Evolutionary conservation across 2,329 filamentous ascomycete genomes (phyloP).

Genomic region (Colletotrichum tropicicola): DNA sequence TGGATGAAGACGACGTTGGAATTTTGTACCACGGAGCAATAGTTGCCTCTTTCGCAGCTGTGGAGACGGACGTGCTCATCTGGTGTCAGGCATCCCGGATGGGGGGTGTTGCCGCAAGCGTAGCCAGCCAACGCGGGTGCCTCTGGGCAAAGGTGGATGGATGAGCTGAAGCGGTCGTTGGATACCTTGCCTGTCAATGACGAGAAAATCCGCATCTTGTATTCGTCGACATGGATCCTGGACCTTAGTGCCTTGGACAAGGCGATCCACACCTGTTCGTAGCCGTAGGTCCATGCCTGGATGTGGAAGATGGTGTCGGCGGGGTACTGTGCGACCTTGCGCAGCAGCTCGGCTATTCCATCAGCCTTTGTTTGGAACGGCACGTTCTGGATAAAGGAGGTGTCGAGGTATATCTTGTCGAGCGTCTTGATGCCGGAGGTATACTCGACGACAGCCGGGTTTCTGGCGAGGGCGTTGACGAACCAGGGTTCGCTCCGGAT

Average conservation of each 20-base stretch:
- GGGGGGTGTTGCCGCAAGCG: conserved; percentile 74
- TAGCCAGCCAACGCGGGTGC: conserved; percentile 77
- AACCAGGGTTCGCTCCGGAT: conserved; percentile 89
- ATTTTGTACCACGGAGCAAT: conserved; percentile 59
- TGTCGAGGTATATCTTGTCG: conserved; percentile 90
- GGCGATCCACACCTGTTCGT: conserved; percentile 91
- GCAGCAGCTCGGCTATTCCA: conserved; percentile 77
- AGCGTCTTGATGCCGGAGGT: conserved; percentile 71
- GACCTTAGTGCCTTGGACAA: conserved; percentile 76
- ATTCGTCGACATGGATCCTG: conserved; percentile 83
- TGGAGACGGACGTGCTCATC: conserved; percentile 75
- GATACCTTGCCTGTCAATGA: conserved; percentile 61
- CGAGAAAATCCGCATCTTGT: conserved; percentile 78
- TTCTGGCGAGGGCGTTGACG: conserved; percentile 76
- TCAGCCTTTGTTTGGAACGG: conserved; percentile 73
- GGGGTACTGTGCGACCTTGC: conserved; percentile 74
- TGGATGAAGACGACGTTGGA: conserved; percentile 76
- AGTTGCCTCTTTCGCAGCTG: conserved; percentile 81
- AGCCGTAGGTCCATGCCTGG: conserved; percentile 87
- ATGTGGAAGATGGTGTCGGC: conserved; percentile 83
- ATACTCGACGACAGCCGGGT: conserved; percentile 80
- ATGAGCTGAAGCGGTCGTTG: conserved; percentile 47
- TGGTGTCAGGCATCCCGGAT: conserved; percentile 77
- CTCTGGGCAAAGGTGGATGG: conserved; percentile 61
- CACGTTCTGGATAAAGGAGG: conserved; percentile 69